Evolutionary conservation across 2,329 filamentous ascomycete species (phyloP).

Genomic region (Diaporthe citrichinensis): DNA sequence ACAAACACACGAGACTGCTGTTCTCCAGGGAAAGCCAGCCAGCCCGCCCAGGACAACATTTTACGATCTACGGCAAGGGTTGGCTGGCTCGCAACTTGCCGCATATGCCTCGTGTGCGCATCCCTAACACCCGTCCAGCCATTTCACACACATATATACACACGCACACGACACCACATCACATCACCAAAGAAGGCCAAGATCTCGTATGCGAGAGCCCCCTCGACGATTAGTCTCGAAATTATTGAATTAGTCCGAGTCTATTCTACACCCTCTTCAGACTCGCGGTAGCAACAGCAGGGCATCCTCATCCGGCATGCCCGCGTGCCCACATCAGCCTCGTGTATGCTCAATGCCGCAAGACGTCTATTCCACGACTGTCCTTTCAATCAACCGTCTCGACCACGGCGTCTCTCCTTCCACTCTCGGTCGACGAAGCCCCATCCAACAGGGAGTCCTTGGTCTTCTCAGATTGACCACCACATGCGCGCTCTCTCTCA

Average conservation of each 20-base stretch:
- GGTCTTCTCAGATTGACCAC: background rate
- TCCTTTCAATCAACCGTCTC: background rate
- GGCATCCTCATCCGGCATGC: background rate
- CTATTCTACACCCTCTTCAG: constrained; percentile 8
- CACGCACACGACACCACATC: background rate
- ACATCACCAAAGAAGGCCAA: background rate
- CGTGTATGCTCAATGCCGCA: background rate
- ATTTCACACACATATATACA: background rate
- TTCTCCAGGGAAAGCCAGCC: background rate
- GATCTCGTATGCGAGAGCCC: background rate
- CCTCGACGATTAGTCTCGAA: background rate
- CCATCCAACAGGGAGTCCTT: background rate
- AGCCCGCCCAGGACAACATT: background rate
- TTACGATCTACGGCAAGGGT: too few species aligned
- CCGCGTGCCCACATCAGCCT: background rate
- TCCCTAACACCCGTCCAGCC: background rate
- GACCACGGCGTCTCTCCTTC: background rate
- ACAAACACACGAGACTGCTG: background rate
- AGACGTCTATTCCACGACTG: background rate
- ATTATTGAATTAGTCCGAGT: constrained; percentile 22
- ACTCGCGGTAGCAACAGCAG: constrained; percentile 4
- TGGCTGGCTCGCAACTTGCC: too few species aligned
- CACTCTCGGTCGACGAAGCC: background rate
- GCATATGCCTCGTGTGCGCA: too few species aligned
- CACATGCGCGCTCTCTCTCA: background rate